Evolutionary conservation across 164 flowering plant genomes (phyloP).

Genomic region (Piper longum): DNA sequence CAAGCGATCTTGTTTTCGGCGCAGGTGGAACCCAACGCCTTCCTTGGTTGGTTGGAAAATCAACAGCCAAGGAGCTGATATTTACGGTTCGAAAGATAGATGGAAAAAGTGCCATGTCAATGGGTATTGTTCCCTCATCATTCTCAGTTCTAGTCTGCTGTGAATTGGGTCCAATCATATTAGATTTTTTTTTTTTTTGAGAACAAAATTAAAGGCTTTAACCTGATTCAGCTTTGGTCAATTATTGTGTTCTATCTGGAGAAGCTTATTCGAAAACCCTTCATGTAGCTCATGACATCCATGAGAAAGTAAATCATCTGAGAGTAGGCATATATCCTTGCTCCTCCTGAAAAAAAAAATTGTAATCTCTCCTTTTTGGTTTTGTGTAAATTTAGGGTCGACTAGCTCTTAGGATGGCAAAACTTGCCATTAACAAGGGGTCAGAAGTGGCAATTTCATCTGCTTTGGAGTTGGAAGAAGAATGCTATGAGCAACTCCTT

Average conservation of each 20-base stretch:
- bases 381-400: slow-evolving; percentile 49
- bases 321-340: not conserved
- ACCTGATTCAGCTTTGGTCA: slow-evolving; percentile 56
- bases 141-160: not conserved
- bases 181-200: not conserved
- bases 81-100: slow-evolving; percentile 68
- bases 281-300: slow-evolving; percentile 72
- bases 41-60: slow-evolving; percentile 74
- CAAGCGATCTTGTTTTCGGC: slow-evolving; percentile 23
- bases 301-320: slow-evolving; percentile 44
- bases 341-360: too few relatives aligned
- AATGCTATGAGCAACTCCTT: slow-evolving; percentile 50
- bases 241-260: slow-evolving; percentile 68
- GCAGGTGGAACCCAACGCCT: slow-evolving; percentile 94
- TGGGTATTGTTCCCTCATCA: slow-evolving; percentile 29
- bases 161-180: slow-evolving; percentile 1
- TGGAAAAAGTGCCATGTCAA: slow-evolving; percentile 51
- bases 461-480: slow-evolving; percentile 59
- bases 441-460: slow-evolving; percentile 37
- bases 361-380: not conserved
- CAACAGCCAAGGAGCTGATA: slow-evolving; percentile 77
- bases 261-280: slow-evolving; percentile 72
- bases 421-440: slow-evolving; percentile 64
- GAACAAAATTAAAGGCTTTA: slow-evolving; percentile 4
- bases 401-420: slow-evolving; percentile 74